Base-by-base conservation (phyloP, 2,329 filamentous ascomycete species). In the Bimuria novae-zelandiae region DNA sequence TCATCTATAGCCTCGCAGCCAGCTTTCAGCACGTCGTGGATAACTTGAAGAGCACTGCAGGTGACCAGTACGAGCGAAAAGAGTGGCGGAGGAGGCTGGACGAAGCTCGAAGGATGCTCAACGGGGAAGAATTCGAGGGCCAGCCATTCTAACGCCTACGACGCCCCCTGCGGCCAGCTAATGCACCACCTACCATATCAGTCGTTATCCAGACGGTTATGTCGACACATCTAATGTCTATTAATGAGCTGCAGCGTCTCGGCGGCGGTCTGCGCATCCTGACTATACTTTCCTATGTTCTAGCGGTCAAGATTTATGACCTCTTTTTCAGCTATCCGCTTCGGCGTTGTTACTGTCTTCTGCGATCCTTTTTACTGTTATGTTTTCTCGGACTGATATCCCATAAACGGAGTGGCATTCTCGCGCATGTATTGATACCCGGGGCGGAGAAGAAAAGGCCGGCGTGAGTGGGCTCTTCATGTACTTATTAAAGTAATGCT, bases 81-180 rank as follows among this genome's bases (percentile, higher is more conserved):
- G 79, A 87, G 54, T 85, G 89, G 71, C 80, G 90, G 54, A 79
- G 88, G 57, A 81, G 89, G 60, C 80, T 96, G 45, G 90, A 95
- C 60, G 84, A 85, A 47, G 92, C 91, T 4, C 84, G 86, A 54
- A 81, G 84, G 47, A 82, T 90, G 3, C 77, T 96, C 25, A 89
- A 93, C 60, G 90, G 89, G 4, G 76, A 86, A 54, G 62, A 65
- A 23, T n/a, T 55, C 3, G 60, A 63, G 39, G 64, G 67, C 30
- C 54, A 60, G 23, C 60, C 64, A 7, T 69, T 69, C 47, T 62
- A 46, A 64, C 16, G 12, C 36, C 10, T 36, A 17, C n/a, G n/a
- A n/a, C n/a, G n/a, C n/a, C n/a, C n/a, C n/a, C n/a, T n/a, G n/a
- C n/a, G n/a, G n/a, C 4, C 27, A 29, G 14, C 27, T 16, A 12